Evolutionary conservation across 169 alveolate species (phyloP).

Genomic region (Eimeria maxima): DNA sequence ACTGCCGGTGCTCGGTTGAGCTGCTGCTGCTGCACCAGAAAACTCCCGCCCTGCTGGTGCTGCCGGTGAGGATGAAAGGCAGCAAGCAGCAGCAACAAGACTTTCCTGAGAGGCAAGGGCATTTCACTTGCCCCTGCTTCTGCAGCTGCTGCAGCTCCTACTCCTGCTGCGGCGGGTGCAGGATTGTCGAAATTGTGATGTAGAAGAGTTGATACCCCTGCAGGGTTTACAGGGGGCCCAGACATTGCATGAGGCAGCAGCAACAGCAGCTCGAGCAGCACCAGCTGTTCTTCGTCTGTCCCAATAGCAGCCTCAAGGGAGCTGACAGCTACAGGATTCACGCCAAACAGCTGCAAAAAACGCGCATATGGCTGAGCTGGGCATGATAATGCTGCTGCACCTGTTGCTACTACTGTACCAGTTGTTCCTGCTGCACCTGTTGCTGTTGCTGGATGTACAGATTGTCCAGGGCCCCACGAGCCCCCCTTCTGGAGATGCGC

Average conservation of each 20-base stretch:
- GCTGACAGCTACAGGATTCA: neutral
- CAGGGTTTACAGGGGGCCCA: neutral
- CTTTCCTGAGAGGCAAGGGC: neutral
- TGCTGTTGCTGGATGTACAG: too few relatives aligned
- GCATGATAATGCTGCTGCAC: neutral
- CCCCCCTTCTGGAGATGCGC: neutral
- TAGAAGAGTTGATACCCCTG: neutral
- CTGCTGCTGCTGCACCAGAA: neutral
- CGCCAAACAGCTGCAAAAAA: neutral
- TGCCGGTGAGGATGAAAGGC: slow-evolving; percentile 9
- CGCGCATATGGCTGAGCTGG: neutral
- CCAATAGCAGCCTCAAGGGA: neutral
- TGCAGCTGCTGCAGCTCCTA: too few relatives aligned
- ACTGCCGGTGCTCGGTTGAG: neutral
- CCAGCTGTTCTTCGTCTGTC: neutral
- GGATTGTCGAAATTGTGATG: neutral
- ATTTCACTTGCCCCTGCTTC: neutral
- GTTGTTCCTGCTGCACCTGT: too few relatives aligned
- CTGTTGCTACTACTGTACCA: neutral
- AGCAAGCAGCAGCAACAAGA: slow-evolving; percentile 6
- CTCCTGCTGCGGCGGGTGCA: neutral
- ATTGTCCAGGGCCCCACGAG: neutral
- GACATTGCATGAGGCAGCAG: neutral
- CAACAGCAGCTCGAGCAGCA: slow-evolving; percentile 8
- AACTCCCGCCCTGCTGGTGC: neutral